Evolutionary conservation across 2,329 filamentous ascomycete species (phyloP), one percentile per base, ranked within the genome.

Genomic region (Sphaerulina musiva): DNA sequence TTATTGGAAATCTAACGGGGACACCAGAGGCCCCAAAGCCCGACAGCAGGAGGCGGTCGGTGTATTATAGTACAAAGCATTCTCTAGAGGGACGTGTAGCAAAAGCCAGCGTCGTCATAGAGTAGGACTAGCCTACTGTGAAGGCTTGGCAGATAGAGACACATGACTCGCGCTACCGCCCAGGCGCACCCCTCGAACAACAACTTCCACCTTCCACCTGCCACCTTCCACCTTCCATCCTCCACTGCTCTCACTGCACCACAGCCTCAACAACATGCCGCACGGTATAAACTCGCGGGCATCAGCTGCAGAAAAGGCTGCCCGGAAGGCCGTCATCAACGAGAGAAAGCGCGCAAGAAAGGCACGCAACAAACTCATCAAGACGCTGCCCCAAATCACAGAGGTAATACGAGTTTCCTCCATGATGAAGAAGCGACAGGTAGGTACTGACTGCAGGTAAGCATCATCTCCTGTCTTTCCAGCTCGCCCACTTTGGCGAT

Each of bases 401-500:
- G 65, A 68, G 66, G 66, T 68, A 68, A 65, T 7, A 8, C 42
- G 17, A 42, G 20, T 32, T 29, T 41, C 32, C 29, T 32, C 9
- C 23, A 36, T 34, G n/a, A 32, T 42, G 12, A 20, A 7, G 6
- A 7, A 7, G 9, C 12, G 20, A 32, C 46, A 59, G 66, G 63
- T 68, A 67, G 56, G 66, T 67, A 67, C 67, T 69, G 61, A 69
- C 61, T 46, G 44, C 9, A 20, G 34, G 41, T 46, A 58, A 77
- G 74, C 69, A 73, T 53, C 72, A 76, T 61, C 67, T 76, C 46
- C 65, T 69, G 51, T 59, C 62, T 4, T 77, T 76, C 49, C 73
- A 76, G 61, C 58, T 63, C 49, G 67, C 66, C 51, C 73, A 76
- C 59, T 76, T 76, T 54, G 68, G 72, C 31, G 63, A 70, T 55